Percentiles rank a stretch among this genome's conserved stretches.
phyloP scores from a whole-genome alignment of 257 asterid genomes.

The Cordia subcordata region DNA sequence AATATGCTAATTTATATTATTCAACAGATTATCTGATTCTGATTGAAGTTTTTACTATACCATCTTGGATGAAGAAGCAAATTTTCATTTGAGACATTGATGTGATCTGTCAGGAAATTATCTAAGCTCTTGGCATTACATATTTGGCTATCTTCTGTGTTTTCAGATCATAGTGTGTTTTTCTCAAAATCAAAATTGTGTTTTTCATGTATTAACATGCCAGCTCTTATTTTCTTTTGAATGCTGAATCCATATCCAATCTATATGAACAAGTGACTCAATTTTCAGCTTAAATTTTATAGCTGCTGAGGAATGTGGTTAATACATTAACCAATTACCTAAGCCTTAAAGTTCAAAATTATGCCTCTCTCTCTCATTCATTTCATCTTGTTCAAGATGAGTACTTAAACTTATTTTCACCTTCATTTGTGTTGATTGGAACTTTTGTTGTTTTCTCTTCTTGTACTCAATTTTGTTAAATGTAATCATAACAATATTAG shows the following conservation, averaged over 20 bases:
- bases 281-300: neutral
- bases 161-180: too few species aligned
- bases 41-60: too few species aligned
- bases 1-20: too few species aligned
- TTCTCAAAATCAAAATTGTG: too few species aligned
- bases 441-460: neutral
- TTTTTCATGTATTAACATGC: neutral
- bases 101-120: too few species aligned
- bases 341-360: neutral
- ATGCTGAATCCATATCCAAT: neutral
- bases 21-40: too few species aligned
- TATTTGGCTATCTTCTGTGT: too few species aligned
- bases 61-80: too few species aligned
- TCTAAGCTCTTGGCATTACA: too few species aligned
- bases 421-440: slow-evolving; percentile 20
- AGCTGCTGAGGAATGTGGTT: neutral
- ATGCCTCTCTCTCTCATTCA: neutral
- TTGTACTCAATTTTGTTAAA: neutral
- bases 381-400: slow-evolving; percentile 5
- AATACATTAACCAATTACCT: neutral
- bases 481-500: neutral
- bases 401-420: slow-evolving; percentile 1
- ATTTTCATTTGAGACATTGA: too few species aligned
- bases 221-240: too few species aligned
- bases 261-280: neutral